Evolutionary conservation across 768 basidiomycete genomes (phyloP), one percentile per base, ranked within the genome.

Genomic region (Trametes sanguinea): DNA sequence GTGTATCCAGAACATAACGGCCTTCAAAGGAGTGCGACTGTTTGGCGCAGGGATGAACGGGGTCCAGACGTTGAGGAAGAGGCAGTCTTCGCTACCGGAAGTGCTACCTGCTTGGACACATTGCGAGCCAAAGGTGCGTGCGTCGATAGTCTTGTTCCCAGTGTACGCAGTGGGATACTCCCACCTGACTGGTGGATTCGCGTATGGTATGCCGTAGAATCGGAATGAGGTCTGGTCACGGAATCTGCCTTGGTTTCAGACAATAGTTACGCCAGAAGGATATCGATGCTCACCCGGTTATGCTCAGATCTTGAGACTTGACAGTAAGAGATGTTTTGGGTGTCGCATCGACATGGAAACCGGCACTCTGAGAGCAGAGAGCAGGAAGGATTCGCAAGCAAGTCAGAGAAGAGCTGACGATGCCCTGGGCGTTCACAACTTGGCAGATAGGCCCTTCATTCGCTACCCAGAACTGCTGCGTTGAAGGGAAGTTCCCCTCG

Each of bases 191-290:
- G 78, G 76, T 1, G 77, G 76, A 58, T 80, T 71, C 4, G 81
- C 80, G 61, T 79, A 83, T 0, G 79, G 82, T 44, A 85, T 79
- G 11, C 83, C 82, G 11, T 81, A 68, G 74, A 85, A 83, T 16
- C 79, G 75, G 73, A 84, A 83, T 1, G 80, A 79, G 0, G 78
- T 69, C 39, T 78, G 76, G 64, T 83, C 81, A 17, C 81, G 80
- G 44, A 74, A 78, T 0, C 80, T 81, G 45, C 29, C 13, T 1
- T 43, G 46, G 16, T 6, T n/a, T 17, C 14, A 46, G 32, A 6
- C 11, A 37, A 11, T 10, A 13, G 30, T 11, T 30, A 6, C 11
- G 5, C 2, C 1, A 29, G 51, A 30, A 48, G 27, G 29, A 4
- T 1, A 48, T 3, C 22, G 1, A 27, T 32, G 51, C 68, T 27